Base-by-base conservation (phyloP, 257 asterid species). In the Solanum bukasovii region DNA sequence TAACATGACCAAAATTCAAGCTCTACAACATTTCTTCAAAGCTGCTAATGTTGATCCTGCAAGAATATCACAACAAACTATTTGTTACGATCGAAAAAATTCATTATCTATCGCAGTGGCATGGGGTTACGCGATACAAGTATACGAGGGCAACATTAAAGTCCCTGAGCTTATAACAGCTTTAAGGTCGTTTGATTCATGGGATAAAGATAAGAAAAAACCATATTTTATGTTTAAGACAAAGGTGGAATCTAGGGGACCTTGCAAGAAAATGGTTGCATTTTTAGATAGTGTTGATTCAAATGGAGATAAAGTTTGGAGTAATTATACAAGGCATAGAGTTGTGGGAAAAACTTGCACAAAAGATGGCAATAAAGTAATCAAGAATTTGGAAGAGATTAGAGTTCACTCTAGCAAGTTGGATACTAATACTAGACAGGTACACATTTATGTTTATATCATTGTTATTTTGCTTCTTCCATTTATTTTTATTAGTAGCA, bases 121-220 rank as follows among this genome's bases (percentile, higher is more conserved):
- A 21, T 96, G 98, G 99, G 98, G 99, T 10, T 95, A 91, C 88
- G 92, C 95, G 34, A 88, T 96, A 87, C 97, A 96, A 88, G 89
- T 96, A 5, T 94, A 91, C 29, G 92, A 94, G 87, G 98, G 94
- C 20, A 89, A 95, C 49, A 88, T 84, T 44, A 93, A 90, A 73
- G 93, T 95, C 75, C 94, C 95, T 3, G 98, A 96, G 14, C 88
- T 86, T 44, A 31, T 71, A 31, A 31, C 83, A 29, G 49, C 72
- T 46, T 93, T 86, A 90, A 93, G 83, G 61, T 91, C 23, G 27
- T 87, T 88, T 95, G 92, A 91, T 85, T 94, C 99, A 2, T 96
- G 98, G 97, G 93, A 87, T 87, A 92, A 95, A 88, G 93, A 95
- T 68, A 94, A 87, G 29, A 61, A 89, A 75, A 82, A 91, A 37